These are phyloP conservation scores for Globisporangium nodosum DNA, from an alignment of 352 stramenopile genomes.

Conservation along the genomic window DNA sequence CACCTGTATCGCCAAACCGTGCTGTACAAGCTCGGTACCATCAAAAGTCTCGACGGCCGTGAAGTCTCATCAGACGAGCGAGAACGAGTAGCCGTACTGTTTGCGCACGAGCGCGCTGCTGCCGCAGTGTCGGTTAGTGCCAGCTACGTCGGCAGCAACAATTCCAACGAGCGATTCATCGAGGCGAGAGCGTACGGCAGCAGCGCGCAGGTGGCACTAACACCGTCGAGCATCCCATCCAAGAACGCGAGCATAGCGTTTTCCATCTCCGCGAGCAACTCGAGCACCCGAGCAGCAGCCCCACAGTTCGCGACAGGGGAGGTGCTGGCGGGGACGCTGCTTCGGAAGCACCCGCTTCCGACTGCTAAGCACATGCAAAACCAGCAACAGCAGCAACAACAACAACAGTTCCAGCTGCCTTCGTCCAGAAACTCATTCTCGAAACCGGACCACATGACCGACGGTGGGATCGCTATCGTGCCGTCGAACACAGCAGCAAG, in stretches of 20 bases:
- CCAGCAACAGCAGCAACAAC: slow-evolving; percentile 5
- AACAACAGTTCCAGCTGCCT: slow-evolving; percentile 8
- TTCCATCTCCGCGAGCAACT: neutral
- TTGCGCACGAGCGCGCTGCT: slow-evolving; percentile 56
- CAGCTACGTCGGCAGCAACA: slow-evolving; percentile 1
- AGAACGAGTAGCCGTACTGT: slow-evolving; percentile 62
- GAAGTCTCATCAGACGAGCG: slow-evolving; percentile 75
- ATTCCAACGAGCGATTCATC: slow-evolving; percentile 20
- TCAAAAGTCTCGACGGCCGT: slow-evolving; percentile 58
- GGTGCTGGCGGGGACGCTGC: slow-evolving; percentile 32
- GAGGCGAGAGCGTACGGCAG: slow-evolving; percentile 12
- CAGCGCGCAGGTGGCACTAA: slow-evolving; percentile 23
- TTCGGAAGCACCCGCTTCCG: slow-evolving; percentile 32
- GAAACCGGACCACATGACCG: slow-evolving; percentile 32
- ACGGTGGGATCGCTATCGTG: slow-evolving; percentile 36
- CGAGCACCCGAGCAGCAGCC: neutral
- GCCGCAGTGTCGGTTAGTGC: slow-evolving; percentile 15
- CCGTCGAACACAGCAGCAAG: slow-evolving; percentile 45
- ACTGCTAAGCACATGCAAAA: slow-evolving; percentile 6
- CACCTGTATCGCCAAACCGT: slow-evolving; percentile 75
- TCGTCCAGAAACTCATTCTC: slow-evolving; percentile 25
- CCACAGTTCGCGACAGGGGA: slow-evolving; percentile 31
- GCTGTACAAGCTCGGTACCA: slow-evolving; percentile 45
- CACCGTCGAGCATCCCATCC: slow-evolving; percentile 39
- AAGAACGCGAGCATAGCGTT: slow-evolving; percentile 15